Base-by-base conservation (phyloP, 75 land plant genomes). In the Adiantum capillusveneris region DNA sequence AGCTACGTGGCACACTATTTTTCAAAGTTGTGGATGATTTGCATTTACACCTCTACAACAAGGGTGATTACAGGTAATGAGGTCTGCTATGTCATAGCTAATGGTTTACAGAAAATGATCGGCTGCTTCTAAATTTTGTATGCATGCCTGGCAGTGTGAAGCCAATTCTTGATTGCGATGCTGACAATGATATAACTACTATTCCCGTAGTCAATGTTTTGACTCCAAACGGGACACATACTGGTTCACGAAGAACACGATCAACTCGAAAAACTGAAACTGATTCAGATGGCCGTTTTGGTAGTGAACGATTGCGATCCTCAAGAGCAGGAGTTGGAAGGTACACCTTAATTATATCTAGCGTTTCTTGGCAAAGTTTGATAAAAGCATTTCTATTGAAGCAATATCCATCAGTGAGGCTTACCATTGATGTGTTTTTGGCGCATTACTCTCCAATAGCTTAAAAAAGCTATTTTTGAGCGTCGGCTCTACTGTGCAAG, bases 11-110 rank as follows among this genome's bases (percentile, higher is more conserved):
- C 18, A 70, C 69, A 25, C 64, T 94, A 0, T 94, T 94, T 58
- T 83, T 59, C 64, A 94, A 89, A 66, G 69, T 94, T 45, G 70
- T 94, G 62, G 98, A 94, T 62, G 98, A 94, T 54, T 63, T 94
- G 52, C 98, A 94, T 67, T 69, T 74, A 28, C 96, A 94, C 81
- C 90, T 94, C 58, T 94, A 89, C 58, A 83, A 85, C 46, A 88
- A 84, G 75, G 98, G 87, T 43, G 88, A 87, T 60, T 82, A 80
- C 65, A 91, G 88, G 97, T 90, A 64, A 43, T 31, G 24, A 17
- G 24, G 12, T 61, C 57, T 54, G 29, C 18, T 34, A 46, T 46
- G 50, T 41, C 43, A 41, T 41, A 14, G 12, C 12, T 9, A 41
- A 41, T 48, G 20, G 6, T 18, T 60, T n/a, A n/a, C n/a, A n/a